phyloP scores from a whole-genome alignment of 768 basidiomycete genomes.

The Boletellus ananas region DNA sequence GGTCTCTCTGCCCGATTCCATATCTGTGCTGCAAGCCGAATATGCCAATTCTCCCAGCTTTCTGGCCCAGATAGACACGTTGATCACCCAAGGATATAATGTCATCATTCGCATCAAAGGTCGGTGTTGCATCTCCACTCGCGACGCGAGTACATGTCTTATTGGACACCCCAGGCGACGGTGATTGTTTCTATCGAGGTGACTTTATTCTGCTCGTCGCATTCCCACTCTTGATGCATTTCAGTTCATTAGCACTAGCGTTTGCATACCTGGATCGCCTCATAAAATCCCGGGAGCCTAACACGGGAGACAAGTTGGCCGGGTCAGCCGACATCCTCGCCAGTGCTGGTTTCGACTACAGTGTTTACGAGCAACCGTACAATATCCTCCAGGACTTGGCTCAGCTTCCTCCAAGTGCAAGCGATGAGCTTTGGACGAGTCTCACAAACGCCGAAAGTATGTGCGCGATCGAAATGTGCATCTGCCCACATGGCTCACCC shows the following conservation, averaged over 20 bases:
- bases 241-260: slow-evolving; percentile 57
- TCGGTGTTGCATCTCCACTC: slow-evolving; percentile 25
- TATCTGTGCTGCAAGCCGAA: slow-evolving; percentile 56
- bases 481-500: neutral
- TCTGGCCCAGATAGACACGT: slow-evolving; percentile 70
- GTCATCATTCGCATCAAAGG: slow-evolving; percentile 71
- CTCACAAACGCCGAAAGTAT: slow-evolving; percentile 56
- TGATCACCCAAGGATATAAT: slow-evolving; percentile 59
- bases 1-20: slow-evolving; percentile 50
- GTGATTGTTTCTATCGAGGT: slow-evolving; percentile 93
- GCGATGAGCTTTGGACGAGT: slow-evolving; percentile 33
- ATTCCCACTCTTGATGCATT: slow-evolving; percentile 15
- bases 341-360: slow-evolving; percentile 55
- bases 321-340: slow-evolving; percentile 50
- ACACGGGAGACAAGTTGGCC: slow-evolving; percentile 48
- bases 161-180: slow-evolving; percentile 55
- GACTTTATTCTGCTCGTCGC: slow-evolving; percentile 21
- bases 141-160: neutral
- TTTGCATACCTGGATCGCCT: slow-evolving; percentile 80
- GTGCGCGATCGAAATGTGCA: slow-evolving; percentile 5
- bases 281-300: slow-evolving; percentile 44
- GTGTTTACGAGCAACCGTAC: slow-evolving; percentile 75
- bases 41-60: slow-evolving; percentile 61
- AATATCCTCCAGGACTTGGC: slow-evolving; percentile 57
- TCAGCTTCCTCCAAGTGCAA: slow-evolving; percentile 27